Percentiles rank a stretch among this genome's conserved stretches.
Evolutionary conservation across 768 basidiomycete genomes (phyloP).

Genomic region (Rhodotorula paludigena): DNA sequence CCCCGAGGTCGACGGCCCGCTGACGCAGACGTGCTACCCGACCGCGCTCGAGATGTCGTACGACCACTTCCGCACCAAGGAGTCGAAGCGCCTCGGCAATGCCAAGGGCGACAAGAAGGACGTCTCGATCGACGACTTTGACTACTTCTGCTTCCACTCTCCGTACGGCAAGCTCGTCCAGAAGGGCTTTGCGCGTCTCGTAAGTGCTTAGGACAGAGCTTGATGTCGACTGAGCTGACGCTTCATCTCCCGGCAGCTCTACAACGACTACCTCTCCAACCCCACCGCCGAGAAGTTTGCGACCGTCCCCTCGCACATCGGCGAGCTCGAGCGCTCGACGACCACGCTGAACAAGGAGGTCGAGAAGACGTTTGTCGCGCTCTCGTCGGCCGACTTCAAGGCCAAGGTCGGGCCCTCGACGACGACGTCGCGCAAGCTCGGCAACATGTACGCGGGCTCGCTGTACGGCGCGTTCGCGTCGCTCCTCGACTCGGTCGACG

Average conservation of each 20-base stretch:
- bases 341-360: conserved; percentile 89
- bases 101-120: conserved; percentile 33
- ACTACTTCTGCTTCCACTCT: conserved; percentile 92
- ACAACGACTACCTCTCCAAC: conserved; percentile 82
- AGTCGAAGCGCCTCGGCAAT: conserved; percentile 54
- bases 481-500: conserved; percentile 67
- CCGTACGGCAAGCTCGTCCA: conserved; percentile 99
- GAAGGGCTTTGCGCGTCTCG: conserved; percentile 88
- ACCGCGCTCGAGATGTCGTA: conserved; percentile 89
- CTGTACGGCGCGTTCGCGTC: conserved; percentile 91
- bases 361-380: conserved; percentile 86
- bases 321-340: conserved; percentile 58
- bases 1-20: conserved; percentile 94
- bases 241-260: conserved; percentile 48
- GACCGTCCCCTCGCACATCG: conserved; percentile 64
- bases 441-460: conserved; percentile 98
- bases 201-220: conserved; percentile 35
- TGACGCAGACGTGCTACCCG: conserved; percentile 91
- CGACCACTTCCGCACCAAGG: conserved; percentile 73
- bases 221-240: background rate
- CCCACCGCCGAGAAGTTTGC: conserved; percentile 61
- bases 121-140: conserved; percentile 76
- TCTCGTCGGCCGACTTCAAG: conserved; percentile 69
- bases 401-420: conserved; percentile 73
- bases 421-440: conserved; percentile 80